Conservation (phyloP, 257 asterid species). For the Salvia rosmarinus region DNA sequence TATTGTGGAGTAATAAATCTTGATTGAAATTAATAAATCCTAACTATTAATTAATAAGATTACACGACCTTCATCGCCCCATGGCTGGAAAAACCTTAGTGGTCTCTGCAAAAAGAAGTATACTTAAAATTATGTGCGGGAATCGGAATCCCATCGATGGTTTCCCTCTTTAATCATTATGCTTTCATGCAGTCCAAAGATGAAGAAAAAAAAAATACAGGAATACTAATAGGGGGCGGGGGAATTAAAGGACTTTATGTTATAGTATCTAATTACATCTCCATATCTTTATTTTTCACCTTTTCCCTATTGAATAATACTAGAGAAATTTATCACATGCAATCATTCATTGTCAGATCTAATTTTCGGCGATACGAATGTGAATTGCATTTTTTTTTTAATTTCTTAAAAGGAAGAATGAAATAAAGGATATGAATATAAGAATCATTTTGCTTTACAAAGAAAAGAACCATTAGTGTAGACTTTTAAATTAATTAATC, state of each 20-base stretch:
- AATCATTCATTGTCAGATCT: conserved; percentile 39
- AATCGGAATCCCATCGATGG: no score
- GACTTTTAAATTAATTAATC: conserved; percentile 36
- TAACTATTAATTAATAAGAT: no score
- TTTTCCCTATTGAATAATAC: conserved; percentile 38
- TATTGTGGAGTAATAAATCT: no score
- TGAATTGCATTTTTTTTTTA: conserved; percentile 17
- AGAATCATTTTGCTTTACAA: conserved; percentile 53
- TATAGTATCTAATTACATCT: conserved; percentile 48
- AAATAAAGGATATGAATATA: no score
- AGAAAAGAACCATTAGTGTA: conserved; percentile 49
- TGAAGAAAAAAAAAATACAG: not conserved
- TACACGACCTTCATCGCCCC: conserved; percentile 25
- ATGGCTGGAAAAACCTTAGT: conserved; percentile 30
- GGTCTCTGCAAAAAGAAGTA: conserved; percentile 35
- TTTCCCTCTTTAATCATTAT: not conserved
- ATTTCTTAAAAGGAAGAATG: conserved; percentile 20
- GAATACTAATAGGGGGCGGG: conserved; percentile 33
- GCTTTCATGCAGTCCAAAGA: not conserved
- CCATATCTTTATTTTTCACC: conserved; percentile 42
- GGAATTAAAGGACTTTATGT: conserved; percentile 21
- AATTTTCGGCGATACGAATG: conserved; percentile 65
- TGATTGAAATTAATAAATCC: no score
- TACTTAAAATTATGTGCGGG: not conserved
- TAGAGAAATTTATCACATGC: conserved; percentile 38